phyloP scores from a whole-genome alignment of 345 rosid genomes.

The thale cress (Arabidopsis thaliana) region DNA sequence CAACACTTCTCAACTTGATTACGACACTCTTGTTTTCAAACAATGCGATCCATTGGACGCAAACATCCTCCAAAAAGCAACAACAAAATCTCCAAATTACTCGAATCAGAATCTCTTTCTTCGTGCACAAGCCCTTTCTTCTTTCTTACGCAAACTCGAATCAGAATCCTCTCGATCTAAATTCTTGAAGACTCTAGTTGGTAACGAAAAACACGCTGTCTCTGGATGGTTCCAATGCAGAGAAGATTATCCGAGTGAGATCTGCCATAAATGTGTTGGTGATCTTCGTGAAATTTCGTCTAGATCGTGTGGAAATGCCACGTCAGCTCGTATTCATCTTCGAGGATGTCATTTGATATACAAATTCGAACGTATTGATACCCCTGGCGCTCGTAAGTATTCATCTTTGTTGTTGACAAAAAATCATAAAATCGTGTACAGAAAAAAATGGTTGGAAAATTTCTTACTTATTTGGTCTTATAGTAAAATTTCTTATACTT shows the following conservation, averaged over 20 bases:
- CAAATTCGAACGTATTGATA: constrained; percentile 46
- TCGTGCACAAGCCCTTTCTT: constrained; percentile 50
- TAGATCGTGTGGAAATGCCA: constrained; percentile 52
- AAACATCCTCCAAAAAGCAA: constrained; percentile 26
- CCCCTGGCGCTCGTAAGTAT: constrained; percentile 30
- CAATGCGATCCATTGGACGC: constrained; percentile 48
- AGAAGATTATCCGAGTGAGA: constrained; percentile 52
- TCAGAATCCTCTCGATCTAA: constrained; percentile 55
- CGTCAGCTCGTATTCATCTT: constrained; percentile 67
- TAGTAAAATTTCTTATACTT: too few species aligned
- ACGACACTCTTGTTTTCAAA: constrained; percentile 57
- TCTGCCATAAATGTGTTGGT: constrained; percentile 61
- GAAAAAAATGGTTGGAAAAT: too few species aligned
- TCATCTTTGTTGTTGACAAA: too few species aligned
- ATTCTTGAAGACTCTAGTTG: constrained; percentile 62
- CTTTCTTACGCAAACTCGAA: constrained; percentile 53
- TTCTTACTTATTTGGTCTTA: too few species aligned
- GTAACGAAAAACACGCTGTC: constrained; percentile 48
- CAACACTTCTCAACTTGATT: constrained; percentile 44
- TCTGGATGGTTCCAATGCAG: constrained; percentile 79
- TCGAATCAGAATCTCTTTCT: constrained; percentile 26
- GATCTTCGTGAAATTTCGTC: constrained; percentile 49
- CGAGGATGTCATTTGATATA: constrained; percentile 71
- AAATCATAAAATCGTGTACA: too few species aligned
- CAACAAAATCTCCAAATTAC: constrained; percentile 2